These are phyloP conservation scores for Castanea sativa DNA, from an alignment of 306 rosid genomes.

Conservation along the genomic window DNA sequence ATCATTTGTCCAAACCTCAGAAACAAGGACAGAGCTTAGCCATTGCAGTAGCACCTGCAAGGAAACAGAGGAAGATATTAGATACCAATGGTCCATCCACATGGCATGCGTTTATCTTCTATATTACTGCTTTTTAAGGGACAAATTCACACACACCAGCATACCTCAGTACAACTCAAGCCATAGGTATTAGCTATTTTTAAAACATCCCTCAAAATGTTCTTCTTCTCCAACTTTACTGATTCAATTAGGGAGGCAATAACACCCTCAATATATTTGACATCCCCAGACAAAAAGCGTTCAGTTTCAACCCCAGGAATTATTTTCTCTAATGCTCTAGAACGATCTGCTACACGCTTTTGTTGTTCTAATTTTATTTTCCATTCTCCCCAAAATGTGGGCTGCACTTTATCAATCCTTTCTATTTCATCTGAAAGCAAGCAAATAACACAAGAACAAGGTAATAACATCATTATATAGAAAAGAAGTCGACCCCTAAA, in stretches of 20 bases:
- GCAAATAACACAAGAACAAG: constrained; percentile 2
- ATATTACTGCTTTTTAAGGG: constrained; percentile 1
- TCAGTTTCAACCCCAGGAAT: constrained; percentile 89
- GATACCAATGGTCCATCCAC: constrained; percentile 5
- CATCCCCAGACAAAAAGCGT: constrained; percentile 83
- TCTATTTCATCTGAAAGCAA: constrained; percentile 59
- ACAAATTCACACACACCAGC: constrained; percentile 23
- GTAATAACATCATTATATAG: background rate
- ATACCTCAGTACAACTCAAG: constrained; percentile 76
- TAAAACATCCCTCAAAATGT: constrained; percentile 72
- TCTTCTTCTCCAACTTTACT: constrained; percentile 67
- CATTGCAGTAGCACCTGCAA: constrained; percentile 73
- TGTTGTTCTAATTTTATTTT: constrained; percentile 87
- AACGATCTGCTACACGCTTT: constrained; percentile 73
- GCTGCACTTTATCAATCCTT: constrained; percentile 73
- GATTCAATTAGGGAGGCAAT: constrained; percentile 77
- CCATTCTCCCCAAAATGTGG: constrained; percentile 99
- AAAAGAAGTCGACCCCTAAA: constrained; percentile 9
- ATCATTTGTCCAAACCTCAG: constrained; percentile 86
- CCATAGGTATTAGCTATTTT: constrained; percentile 72
- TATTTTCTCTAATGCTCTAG: constrained; percentile 73
- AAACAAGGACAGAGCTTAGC: constrained; percentile 70
- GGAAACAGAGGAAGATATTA: constrained; percentile 28
- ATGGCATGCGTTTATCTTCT: constrained; percentile 7
- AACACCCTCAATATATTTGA: constrained; percentile 60